Percentiles rank a stretch among this genome's conserved stretches.
These are phyloP conservation scores for Colletotrichum horii DNA, from an alignment of 2,329 filamentous ascomycete genomes.

Conservation along the genomic window DNA sequence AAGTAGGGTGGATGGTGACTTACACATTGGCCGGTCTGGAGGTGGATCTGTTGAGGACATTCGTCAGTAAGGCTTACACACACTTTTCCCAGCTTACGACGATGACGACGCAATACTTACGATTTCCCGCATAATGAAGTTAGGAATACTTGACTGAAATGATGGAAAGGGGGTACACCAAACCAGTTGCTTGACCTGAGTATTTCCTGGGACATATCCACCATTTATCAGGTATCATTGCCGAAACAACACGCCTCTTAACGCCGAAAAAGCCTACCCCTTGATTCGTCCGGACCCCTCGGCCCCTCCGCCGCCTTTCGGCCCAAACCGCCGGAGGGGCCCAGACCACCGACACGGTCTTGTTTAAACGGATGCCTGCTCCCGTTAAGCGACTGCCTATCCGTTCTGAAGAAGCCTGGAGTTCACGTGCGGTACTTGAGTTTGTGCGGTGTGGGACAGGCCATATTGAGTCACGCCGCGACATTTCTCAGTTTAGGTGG, in stretches of 20 bases:
- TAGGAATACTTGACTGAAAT: background rate
- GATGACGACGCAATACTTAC: conserved; percentile 41
- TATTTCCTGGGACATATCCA: background rate
- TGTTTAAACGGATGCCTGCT: background rate
- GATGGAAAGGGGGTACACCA: background rate
- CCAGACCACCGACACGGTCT: background rate
- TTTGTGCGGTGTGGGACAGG: background rate
- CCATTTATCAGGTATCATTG: background rate
- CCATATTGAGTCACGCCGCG: background rate
- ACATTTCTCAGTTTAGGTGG: background rate
- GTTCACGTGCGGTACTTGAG: background rate
- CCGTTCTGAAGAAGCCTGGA: background rate
- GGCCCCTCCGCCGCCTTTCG: background rate
- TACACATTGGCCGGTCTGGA: conserved; percentile 99
- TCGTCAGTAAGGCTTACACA: conserved; percentile 54
- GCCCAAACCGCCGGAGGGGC: background rate
- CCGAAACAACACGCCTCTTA: background rate
- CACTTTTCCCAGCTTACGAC: background rate
- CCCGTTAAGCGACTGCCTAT: background rate
- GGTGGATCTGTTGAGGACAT: conserved; percentile 79
- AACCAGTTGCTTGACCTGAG: background rate
- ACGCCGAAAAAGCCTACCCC: background rate
- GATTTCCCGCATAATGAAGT: conserved; percentile 69
- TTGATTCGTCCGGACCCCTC: background rate
- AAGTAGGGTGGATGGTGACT: conserved; percentile 27